These are phyloP conservation scores for Pestalotiopsis sp. DNA, from an alignment of 2,329 filamentous ascomycete species.

Conservation along the genomic window DNA sequence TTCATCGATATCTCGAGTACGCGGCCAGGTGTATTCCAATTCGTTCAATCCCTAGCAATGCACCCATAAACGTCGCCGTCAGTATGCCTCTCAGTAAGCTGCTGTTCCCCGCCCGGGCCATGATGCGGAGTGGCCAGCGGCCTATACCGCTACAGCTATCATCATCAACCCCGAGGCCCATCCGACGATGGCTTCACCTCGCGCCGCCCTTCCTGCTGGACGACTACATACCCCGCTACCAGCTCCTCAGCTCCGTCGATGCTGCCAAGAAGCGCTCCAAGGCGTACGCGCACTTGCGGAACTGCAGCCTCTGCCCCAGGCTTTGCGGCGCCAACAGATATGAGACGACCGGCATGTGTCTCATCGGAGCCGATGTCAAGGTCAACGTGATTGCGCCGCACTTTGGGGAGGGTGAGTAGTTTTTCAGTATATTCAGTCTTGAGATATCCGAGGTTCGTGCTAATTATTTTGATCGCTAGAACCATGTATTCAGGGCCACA, in stretches of 20 bases:
- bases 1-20: neutral
- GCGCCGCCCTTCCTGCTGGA: constrained; percentile 70
- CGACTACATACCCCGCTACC: constrained; percentile 72
- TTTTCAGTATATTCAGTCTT: neutral
- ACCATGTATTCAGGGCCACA: constrained; percentile 79
- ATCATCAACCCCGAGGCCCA: neutral
- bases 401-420: constrained; percentile 67
- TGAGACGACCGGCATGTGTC: constrained; percentile 73
- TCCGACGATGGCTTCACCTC: constrained; percentile 43
- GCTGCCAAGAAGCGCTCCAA: constrained; percentile 71
- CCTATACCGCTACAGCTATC: neutral
- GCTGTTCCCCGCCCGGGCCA: neutral
- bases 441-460: neutral
- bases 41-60: neutral
- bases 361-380: constrained; percentile 74
- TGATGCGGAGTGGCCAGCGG: neutral
- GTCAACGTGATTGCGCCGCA: constrained; percentile 85
- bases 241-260: constrained; percentile 65
- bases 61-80: neutral
- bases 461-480: constrained; percentile 43
- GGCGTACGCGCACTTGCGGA: constrained; percentile 72
- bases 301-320: constrained; percentile 81
- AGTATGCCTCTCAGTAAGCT: neutral
- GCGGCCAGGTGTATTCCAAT: neutral
- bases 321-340: constrained; percentile 80